These are phyloP conservation scores for Myxozyma melibiosi DNA, from an alignment of 805 yeast species.

Conservation along the genomic window DNA sequence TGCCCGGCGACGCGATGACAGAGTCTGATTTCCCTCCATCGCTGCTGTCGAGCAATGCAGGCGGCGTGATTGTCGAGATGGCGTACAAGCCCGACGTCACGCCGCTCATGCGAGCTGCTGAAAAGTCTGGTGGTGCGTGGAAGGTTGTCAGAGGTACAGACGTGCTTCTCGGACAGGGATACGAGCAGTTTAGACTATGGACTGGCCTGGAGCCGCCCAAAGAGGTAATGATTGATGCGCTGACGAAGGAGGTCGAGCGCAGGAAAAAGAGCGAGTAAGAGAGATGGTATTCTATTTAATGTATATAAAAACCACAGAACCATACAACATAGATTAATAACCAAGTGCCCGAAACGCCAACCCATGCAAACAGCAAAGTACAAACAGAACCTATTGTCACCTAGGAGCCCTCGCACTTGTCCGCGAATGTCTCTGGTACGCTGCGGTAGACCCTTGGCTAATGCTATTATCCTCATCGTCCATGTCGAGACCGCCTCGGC, in stretches of 20 bases:
- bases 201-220: slow-evolving; percentile 46
- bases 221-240: slow-evolving; percentile 22
- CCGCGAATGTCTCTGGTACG: neutral
- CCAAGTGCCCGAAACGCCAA: neutral
- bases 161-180: slow-evolving; percentile 92
- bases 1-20: slow-evolving; percentile 28
- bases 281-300: neutral
- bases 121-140: slow-evolving; percentile 64
- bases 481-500: neutral
- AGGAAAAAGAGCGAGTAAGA: slow-evolving; percentile 1
- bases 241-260: slow-evolving; percentile 22
- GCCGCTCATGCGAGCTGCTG: slow-evolving; percentile 79
- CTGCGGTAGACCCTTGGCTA: too few relatives aligned
- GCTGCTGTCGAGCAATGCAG: slow-evolving; percentile 1
- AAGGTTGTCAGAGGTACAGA: slow-evolving; percentile 86
- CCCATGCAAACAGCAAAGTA: neutral
- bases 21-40: slow-evolving; percentile 15
- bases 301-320: neutral
- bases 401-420: neutral
- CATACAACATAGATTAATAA: neutral
- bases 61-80: slow-evolving; percentile 68
- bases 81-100: slow-evolving; percentile 91
- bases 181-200: slow-evolving; percentile 80
- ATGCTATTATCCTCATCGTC: neutral
- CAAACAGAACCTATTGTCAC: neutral